Evolutionary conservation across 2,329 filamentous ascomycete species (phyloP).

Genomic region (Raffaelea albimanens): DNA sequence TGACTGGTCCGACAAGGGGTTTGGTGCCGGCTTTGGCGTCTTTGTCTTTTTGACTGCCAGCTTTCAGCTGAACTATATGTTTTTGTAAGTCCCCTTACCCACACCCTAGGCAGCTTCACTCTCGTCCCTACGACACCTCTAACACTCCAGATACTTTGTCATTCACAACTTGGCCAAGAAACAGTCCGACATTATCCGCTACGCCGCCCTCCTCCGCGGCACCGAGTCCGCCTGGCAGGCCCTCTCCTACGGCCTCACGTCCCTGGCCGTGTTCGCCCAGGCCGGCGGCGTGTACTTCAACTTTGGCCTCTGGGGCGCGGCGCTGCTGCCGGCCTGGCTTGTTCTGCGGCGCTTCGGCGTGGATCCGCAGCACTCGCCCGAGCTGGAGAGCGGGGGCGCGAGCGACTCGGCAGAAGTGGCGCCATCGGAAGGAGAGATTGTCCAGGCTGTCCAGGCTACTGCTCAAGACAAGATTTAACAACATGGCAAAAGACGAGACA

Average conservation of each 20-base stretch:
- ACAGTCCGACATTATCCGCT: slow-evolving; percentile 56
- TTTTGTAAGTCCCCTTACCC: slow-evolving; percentile 37
- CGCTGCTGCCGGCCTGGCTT: slow-evolving; percentile 57
- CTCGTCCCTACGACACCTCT: not conserved
- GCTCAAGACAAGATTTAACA: no score
- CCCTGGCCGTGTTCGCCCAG: slow-evolving; percentile 50
- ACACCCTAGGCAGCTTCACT: not conserved
- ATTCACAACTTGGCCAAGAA: slow-evolving; percentile 54
- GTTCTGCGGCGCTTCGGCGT: slow-evolving; percentile 48
- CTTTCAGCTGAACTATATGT: slow-evolving; percentile 68
- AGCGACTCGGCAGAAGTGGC: no score
- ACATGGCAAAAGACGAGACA: no score
- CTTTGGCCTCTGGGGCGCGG: slow-evolving; percentile 57
- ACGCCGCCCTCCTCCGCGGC: slow-evolving; percentile 57
- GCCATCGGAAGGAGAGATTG: no score
- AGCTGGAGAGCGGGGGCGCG: no score
- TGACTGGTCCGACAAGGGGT: slow-evolving; percentile 56
- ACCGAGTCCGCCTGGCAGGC: slow-evolving; percentile 67
- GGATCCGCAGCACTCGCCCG: not conserved
- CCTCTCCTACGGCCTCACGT: slow-evolving; percentile 59
- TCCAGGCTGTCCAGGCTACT: no score
- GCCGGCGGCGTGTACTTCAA: slow-evolving; percentile 63
- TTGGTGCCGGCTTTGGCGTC: slow-evolving; percentile 56
- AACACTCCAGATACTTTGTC: slow-evolving; percentile 50
- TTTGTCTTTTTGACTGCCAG: slow-evolving; percentile 58